Conservation (phyloP, 768 basidiomycete genomes). For the Lactarius vividus region DNA sequence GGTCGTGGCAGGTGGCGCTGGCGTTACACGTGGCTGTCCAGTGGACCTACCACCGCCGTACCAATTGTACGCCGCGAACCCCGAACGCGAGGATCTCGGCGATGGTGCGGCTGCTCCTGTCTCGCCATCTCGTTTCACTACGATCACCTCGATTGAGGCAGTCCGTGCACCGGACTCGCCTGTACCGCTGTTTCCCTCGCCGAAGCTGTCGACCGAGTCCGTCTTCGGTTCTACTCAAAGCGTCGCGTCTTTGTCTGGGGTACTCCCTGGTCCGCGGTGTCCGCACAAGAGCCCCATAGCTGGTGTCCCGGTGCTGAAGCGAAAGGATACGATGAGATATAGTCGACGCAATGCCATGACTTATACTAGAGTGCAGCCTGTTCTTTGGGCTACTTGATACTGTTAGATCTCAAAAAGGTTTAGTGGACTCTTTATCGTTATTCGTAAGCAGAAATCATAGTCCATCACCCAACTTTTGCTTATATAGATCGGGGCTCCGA, state of each 20-base stretch:
- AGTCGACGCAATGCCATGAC: not conserved
- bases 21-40: not conserved
- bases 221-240: conserved; percentile 22
- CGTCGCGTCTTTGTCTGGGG: conserved; percentile 10
- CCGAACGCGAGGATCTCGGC: not conserved
- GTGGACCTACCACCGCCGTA: conserved; percentile 23
- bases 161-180: conserved; percentile 27
- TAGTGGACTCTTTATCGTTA: not conserved
- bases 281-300: not conserved
- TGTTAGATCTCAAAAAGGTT: not conserved
- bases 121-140: conserved; percentile 9
- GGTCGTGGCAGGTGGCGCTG: not conserved
- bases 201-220: conserved; percentile 16
- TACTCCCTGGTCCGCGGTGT: not conserved
- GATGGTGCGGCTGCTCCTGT: not conserved
- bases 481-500: not conserved
- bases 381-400: not conserved
- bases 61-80: conserved; percentile 15
- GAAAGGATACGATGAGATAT: conserved; percentile 2
- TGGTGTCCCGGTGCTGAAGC: conserved; percentile 4
- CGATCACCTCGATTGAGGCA: conserved; percentile 20
- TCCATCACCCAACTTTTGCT: not conserved
- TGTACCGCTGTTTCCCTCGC: conserved; percentile 19
- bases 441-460: not conserved
- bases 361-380: not conserved